Evolutionary conservation across 257 asterid genomes (phyloP).

Genomic region (Salvia hispanica): DNA sequence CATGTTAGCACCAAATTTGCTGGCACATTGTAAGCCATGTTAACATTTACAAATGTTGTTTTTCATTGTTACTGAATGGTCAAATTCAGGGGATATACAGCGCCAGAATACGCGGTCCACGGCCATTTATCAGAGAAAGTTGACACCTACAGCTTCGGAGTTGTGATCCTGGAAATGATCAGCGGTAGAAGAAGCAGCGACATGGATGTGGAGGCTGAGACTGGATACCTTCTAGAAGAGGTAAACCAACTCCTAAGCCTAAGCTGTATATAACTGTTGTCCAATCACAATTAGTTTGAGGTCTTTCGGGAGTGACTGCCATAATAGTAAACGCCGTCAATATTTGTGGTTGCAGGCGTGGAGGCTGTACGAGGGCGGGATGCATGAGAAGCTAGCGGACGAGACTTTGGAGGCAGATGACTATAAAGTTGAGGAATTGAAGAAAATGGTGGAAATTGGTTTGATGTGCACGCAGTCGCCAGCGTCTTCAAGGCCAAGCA

Average conservation of each 20-base stretch:
- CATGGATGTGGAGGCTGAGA: conserved; percentile 46
- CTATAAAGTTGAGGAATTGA: conserved; percentile 49
- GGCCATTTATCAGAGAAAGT: conserved; percentile 88
- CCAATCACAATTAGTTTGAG: too few species aligned
- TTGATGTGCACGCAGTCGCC: conserved; percentile 73
- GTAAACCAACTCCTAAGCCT: conserved; percentile 28
- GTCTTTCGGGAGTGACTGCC: too few species aligned
- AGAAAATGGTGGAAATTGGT: conserved; percentile 70
- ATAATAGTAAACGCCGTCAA: too few species aligned
- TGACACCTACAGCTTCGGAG: conserved; percentile 79
- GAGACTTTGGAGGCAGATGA: conserved; percentile 54
- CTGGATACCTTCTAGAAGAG: conserved; percentile 72
- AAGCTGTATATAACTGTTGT: too few species aligned
- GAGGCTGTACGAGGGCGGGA: conserved; percentile 60
- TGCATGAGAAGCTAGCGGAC: conserved; percentile 56
- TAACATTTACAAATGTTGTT: too few species aligned
- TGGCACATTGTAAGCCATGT: conserved; percentile 61
- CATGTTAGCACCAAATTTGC: conserved; percentile 91
- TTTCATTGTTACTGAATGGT: too few species aligned
- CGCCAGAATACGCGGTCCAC: conserved; percentile 82
- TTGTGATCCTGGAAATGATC: conserved; percentile 66
- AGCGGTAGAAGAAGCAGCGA: conserved; percentile 71
- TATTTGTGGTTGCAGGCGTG: conserved; percentile 54
- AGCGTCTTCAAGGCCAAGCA: conserved; percentile 66
- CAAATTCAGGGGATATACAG: conserved; percentile 69